Base-by-base conservation (phyloP, 306 rosid species). In the Pterocarpus santalinus region DNA sequence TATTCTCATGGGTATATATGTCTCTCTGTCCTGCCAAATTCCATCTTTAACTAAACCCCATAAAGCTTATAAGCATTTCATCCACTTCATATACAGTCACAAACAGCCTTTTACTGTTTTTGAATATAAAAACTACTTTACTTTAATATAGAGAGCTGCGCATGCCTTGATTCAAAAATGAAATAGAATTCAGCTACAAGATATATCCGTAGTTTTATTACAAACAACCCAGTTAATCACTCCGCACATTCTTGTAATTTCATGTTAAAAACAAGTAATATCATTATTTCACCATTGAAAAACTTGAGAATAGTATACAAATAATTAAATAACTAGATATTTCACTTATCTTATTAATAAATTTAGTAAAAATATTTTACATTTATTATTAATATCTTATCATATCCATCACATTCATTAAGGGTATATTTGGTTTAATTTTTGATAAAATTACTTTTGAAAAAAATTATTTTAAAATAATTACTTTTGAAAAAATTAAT, bases 1-100 rank as follows among this genome's bases (percentile, higher is more conserved):
- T 86, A 85, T 83, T 81, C 83, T 62, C 83, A 65, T 75, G 80
- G 65, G 69, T 80, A 76, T 65, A 68, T 52, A 15, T 70, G 72
- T 80, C 43, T 75, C 69, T 57, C 80, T 66, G 69, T 77, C 76
- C 93, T 90, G 96, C 91, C 89, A 86, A 87, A 77, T 79, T 87
- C 71, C 87, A 41, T 84, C 97, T 92, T 91, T 91, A 91, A 79
- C 95, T 81, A 86, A 89, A 85, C 90, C 97, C 97, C 67, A 92
- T 92, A 91, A 94, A 94, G 95, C 87, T 86, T 73, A 57, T 71
- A 79, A 79, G 57, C 80, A 85, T 75, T 88, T 88, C 83, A 80
- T 83, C 85, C 44, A 85, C 83, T 80, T 85, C 91, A 85, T 83
- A 91, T 87, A 86, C 90, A 90, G 90, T 94, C 97, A 82, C 87